These are phyloP conservation scores for Scenedesmus sp. DNA, from an alignment of 163 green algal genomes.

Conservation along the genomic window DNA sequence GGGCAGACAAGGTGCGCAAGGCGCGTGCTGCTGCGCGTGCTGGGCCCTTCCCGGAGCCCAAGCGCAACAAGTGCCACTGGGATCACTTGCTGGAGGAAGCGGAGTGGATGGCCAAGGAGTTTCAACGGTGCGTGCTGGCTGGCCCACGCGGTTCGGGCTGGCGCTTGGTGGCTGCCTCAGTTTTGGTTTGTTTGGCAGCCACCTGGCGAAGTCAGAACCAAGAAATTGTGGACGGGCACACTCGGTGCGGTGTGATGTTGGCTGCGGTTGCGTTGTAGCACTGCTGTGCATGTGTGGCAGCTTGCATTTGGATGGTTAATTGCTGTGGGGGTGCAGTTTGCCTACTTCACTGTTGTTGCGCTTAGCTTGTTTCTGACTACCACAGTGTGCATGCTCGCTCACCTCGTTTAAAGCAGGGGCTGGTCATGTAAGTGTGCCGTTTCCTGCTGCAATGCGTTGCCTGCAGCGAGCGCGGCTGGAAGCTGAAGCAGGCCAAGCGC, in stretches of 20 bases:
- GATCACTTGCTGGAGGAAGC: constrained; percentile 97
- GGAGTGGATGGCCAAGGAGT: constrained; percentile 93
- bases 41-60: constrained; percentile 50
- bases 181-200: too few species aligned
- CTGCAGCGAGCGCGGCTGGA: constrained; percentile 89
- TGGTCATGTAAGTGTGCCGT: neutral
- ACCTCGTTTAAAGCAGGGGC: too few species aligned
- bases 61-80: constrained; percentile 89
- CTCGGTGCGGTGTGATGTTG: too few species aligned
- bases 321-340: too few species aligned
- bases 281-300: neutral
- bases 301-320: neutral
- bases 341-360: neutral
- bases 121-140: constrained; percentile 62
- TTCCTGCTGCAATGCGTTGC: neutral
- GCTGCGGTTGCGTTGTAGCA: too few species aligned
- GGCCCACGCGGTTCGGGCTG: neutral
- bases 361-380: too few species aligned
- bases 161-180: neutral
- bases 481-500: constrained; percentile 86
- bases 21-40: constrained; percentile 10
- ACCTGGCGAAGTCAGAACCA: too few species aligned
- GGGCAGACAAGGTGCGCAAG: constrained; percentile 18
- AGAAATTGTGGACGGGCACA: too few species aligned
- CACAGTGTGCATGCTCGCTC: neutral